Evolutionary conservation across 2,329 filamentous ascomycete species (phyloP), one percentile per base, ranked within the genome.

Genomic region (Byssothecium circinans): DNA sequence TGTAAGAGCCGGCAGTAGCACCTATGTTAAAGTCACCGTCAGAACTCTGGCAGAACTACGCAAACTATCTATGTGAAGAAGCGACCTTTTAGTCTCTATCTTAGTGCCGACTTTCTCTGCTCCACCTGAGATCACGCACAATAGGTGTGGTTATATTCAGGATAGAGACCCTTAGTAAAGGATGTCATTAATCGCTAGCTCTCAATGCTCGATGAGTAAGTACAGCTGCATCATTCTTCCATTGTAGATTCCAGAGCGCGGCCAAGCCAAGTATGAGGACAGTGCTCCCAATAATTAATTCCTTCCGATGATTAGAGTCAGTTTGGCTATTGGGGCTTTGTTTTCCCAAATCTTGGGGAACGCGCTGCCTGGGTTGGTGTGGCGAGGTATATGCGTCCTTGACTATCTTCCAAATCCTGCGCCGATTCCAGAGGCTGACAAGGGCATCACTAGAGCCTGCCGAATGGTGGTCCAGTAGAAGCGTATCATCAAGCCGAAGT

Each of bases 331-430:
- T 32, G 29, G 4, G 10, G 6, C 6, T 8, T 32, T n/a, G 6
- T 5, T 5, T 14, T 32, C 12, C 14, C 12, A 12, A 32, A 7
- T 32, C 14, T 14, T 8, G 6, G 29, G 12, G 29, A 32, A 14
- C 6, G 14, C 7, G 29, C 8, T 32, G 14, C 14, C 14, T 32
- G 5, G 14, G 14, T n/a, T n/a, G 14, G 14, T 15, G 22, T 27
- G 36, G 36, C 10, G 12, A 15, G 32, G 15, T 22, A 18, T 23
- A 45, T 14, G 47, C 60, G 36, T 59, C 52, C 41, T 60, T 52
- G 6, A 62, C 41, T 18, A 57, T 57, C 17, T 43, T 53, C 62
- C 61, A 65, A 10, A 66, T 64, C 20, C 62, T 53, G 23, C 55
- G 58, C 34, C 62, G 47, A 39, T 66, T 64, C 60, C 58, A 62